Base-by-base conservation (phyloP, 495 filamentous ascomycete species). In the Neurospora sublineolata region DNA sequence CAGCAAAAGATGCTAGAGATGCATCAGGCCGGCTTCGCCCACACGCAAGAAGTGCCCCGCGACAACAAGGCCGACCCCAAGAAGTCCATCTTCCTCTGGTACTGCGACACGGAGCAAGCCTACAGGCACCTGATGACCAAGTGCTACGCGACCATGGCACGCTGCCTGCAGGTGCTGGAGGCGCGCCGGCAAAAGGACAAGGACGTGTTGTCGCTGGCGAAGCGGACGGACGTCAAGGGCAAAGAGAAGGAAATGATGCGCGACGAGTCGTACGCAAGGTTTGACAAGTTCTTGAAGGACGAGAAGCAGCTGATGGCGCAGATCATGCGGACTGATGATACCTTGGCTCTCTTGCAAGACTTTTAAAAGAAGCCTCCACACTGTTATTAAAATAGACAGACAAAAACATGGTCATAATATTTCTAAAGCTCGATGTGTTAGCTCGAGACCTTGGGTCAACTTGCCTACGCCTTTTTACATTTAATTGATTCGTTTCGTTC, bases 31-130 rank as follows among this genome's bases (percentile, higher is more conserved):
- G 94, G 95, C 4, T 90, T 94, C 72, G 86, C 97, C 20, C 91
- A 97, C 72, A 84, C 94, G 11, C 96, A 98, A 77, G 95, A 99
- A 82, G 90, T 98, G 0, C 95, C 95, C 4, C 89, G 89, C 60
- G 94, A 97, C 74, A 86, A 84, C 68, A 90, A 89, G 68, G 89
- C 93, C 3, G 87, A 92, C 68, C 89, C 93, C 11, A 89, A 86
- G 68, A 89, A 92, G 40, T 94, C 93, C 1, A 89, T 94, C 42
- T 97, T 91, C 78, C 86, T 98, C 30, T 97, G 93, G 91, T 97
- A 87, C 82, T 97, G 91, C 78, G 95, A 98, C 75, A 80, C 84
- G 1, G 89, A 93, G 23, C 87, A 90, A 39, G 88, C 89, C 23
- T 82, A 87, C 42, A 81, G 84, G 16, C 86, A 88, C 37, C 77